Percentiles rank a stretch among this genome's conserved stretches.
Conservation (phyloP, 2,329 filamentous ascomycete species). For the Colletotrichum siamense region DNA sequence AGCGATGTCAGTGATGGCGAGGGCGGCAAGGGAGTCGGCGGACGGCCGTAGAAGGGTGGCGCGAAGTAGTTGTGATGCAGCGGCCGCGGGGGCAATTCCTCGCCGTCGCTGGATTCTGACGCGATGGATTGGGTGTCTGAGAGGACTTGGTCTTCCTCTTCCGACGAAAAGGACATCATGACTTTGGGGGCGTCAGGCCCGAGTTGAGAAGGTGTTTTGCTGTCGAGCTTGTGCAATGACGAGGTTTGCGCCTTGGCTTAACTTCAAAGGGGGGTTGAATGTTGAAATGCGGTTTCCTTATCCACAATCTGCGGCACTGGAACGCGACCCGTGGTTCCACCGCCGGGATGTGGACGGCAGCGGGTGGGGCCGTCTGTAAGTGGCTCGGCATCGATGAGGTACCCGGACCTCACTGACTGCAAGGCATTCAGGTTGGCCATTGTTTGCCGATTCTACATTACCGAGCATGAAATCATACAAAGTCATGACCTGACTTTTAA, state of each 20-base stretch:
- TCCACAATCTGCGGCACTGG: neutral
- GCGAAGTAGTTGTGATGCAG: conserved; percentile 63
- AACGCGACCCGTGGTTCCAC: neutral
- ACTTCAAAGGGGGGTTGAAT: neutral
- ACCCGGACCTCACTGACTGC: neutral
- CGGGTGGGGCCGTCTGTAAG: neutral
- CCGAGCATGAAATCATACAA: neutral
- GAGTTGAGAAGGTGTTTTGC: neutral
- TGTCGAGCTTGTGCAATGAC: neutral
- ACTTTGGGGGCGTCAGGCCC: neutral
- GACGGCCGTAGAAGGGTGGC: conserved; percentile 95
- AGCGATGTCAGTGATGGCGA: conserved; percentile 93
- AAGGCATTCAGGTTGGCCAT: neutral
- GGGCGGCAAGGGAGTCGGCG: conserved; percentile 92
- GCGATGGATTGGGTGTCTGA: conserved; percentile 22
- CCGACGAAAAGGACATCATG: conserved; percentile 21
- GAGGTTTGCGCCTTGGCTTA: neutral
- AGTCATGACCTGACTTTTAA: neutral
- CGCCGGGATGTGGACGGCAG: conserved; percentile 1
- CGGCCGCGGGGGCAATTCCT: conserved; percentile 46
- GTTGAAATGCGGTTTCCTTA: neutral
- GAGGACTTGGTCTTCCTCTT: conserved; percentile 21
- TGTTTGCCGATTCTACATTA: neutral
- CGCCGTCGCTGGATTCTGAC: conserved; percentile 20
- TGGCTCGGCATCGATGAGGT: neutral